Conservation (phyloP, 148 eudicot species). For the Rhododendron ovatum region DNA sequence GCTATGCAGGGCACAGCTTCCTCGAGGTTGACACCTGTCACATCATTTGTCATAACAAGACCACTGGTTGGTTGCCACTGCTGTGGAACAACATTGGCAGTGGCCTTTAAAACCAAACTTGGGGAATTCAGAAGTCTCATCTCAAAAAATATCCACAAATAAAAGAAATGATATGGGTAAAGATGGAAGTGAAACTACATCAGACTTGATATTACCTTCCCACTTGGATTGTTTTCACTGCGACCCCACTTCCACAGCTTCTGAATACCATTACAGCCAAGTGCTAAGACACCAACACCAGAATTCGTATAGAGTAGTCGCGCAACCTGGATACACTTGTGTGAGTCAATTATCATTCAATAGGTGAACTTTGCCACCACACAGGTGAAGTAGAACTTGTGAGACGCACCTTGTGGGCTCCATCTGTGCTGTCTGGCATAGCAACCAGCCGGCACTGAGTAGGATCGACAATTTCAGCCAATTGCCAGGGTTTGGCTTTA, state of each 20-base stretch:
- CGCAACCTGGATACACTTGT: conserved; percentile 45
- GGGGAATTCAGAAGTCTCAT: conserved; percentile 23
- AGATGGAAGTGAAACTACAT: neutral
- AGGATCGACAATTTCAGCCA: conserved; percentile 74
- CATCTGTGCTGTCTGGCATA: conserved; percentile 74
- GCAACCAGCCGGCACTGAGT: conserved; percentile 73
- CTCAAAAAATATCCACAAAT: neutral
- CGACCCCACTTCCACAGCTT: conserved; percentile 87
- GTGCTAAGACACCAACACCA: conserved; percentile 78
- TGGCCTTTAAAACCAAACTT: conserved; percentile 58
- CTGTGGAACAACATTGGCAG: conserved; percentile 81
- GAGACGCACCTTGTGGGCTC: conserved; percentile 54
- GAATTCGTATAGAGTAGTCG: conserved; percentile 82
- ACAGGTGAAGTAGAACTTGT: conserved; percentile 2
- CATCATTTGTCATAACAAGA: conserved; percentile 85
- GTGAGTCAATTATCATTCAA: neutral
- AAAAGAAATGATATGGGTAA: neutral
- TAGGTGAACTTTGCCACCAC: neutral
- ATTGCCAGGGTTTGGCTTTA: conserved; percentile 73
- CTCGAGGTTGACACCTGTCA: conserved; percentile 77
- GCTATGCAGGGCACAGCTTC: conserved; percentile 95
- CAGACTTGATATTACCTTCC: conserved; percentile 48
- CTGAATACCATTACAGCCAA: conserved; percentile 65
- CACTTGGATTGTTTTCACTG: conserved; percentile 73
- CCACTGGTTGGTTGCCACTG: conserved; percentile 99